Base-by-base conservation (phyloP, 108 stramenopile species). In the Pseudonitzschia multiseries region DNA sequence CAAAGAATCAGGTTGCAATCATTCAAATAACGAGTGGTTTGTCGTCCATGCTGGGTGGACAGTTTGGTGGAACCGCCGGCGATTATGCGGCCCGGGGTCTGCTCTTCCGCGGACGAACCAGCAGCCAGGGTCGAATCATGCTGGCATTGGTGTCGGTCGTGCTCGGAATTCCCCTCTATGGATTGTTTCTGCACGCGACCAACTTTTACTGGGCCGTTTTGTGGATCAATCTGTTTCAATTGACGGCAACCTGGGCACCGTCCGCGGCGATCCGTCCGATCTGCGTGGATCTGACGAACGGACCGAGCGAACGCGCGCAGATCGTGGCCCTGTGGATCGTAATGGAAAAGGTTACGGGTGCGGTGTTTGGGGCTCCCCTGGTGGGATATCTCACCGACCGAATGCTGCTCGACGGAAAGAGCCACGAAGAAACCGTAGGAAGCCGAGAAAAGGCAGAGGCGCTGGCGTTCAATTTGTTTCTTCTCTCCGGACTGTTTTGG, bases 281-380 rank as follows among this genome's bases (percentile, higher is more conserved):
- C 18, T 86, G 84, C 62, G 82, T 77, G 32, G 73, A 83, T 41
- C 48, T 86, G n/a, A 79, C 84, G 41, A 70, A 68, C 10, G 36
- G 79, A 73, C 70, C 75, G 32, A 70, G 71, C 2, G 84, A 86
- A 82, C 70, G 84, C 14, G 84, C 84, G 14, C 84, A 86, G 50
- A 86, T 86, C 60, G 72, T 83, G 28, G 62, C 79, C n/a, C 54
- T 82, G 4, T 86, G 84, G 84, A 72, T 86, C 26, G 68, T 86
- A 8, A 36, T 86, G 50, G 84, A 86, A 61, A 86, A 86, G 73
- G 64, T 66, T 26, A 76, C 82, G 13, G 79, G 75, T 48, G 71
- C 84, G 4, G 27, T 86, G 14, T 83, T 83, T 64, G 84, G 84
- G 10, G 84, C 84, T 29, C 84, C 84, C 0, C 32, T 86, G 46